Base-by-base conservation (phyloP, 305 asterid species). In the Fraxinus paxiana region DNA sequence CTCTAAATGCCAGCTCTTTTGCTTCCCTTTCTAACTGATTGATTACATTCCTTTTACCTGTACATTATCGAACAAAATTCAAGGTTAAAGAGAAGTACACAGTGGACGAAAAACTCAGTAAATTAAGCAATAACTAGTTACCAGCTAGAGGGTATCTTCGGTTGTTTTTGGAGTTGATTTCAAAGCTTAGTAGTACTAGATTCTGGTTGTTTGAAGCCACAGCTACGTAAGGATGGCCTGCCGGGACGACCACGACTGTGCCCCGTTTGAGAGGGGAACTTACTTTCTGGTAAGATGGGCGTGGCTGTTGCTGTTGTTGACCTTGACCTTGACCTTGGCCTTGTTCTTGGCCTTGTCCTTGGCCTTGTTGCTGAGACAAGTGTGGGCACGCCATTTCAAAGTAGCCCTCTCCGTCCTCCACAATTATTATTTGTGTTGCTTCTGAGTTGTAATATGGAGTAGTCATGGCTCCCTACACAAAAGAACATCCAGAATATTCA, bases 341-440 rank as follows among this genome's bases (percentile, higher is more conserved):
- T 46, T 72, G 67, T 20, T 81, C 83, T 63, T 13, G 28, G 9
- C 0, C 28, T 17, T 82, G 71, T 26, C 5, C 41, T 38, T 72
- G 67, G 30, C 82, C 83, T n/a, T 77, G 83, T 0, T 63, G 79
- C 6, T 20, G 81, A 0, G 82, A 63, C 61, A 89, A 48, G 81
- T 91, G 96, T 1, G 98, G 97, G 54, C 92, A 88, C 0, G 92
- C 94, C 96, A 94, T 93, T 78, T 93, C 93, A 10, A 87, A 82
- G 85, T 83, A 86, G 8, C 98, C 98, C 78, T 88, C 90, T 1
- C 97, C 97, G 0, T 84, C 86, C 0, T 84, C 63, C 6, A 93
- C 96, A 0, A 84, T 1, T 0, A 28, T 0, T 22, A 93, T 77
- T 75, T 88, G 88, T 1, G 94, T 87, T 2, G 91, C 83, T 85